Conservation (phyloP, 805 yeast genomes). For the Suhomyces kilbournensis region DNA sequence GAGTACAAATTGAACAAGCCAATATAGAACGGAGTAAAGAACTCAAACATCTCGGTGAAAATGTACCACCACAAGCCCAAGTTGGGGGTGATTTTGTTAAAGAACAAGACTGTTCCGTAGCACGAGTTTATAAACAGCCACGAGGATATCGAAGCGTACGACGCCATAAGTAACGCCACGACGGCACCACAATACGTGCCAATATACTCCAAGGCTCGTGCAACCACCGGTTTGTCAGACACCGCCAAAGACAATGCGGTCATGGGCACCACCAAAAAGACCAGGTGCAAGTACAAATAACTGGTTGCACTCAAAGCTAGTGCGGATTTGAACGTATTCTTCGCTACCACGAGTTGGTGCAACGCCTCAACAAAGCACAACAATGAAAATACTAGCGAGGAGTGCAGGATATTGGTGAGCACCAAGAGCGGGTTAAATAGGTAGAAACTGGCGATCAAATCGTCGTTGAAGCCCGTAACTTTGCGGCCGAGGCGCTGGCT, state of each 20-base stretch:
- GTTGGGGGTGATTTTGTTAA: constrained; percentile 79
- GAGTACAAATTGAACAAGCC: constrained; percentile 79
- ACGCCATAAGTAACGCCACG: constrained; percentile 21
- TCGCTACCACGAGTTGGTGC: constrained; percentile 42
- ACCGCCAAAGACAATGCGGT: constrained; percentile 31
- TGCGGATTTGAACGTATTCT: constrained; percentile 44
- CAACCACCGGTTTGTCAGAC: background rate
- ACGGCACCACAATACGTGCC: constrained; percentile 13
- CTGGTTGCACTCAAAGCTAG: constrained; percentile 58
- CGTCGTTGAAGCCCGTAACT: constrained; percentile 30
- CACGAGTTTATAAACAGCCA: constrained; percentile 26
- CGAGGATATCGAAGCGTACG: constrained; percentile 27
- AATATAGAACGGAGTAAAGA: constrained; percentile 77
- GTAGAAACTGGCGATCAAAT: constrained; percentile 59
- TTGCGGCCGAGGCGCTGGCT: constrained; percentile 9
- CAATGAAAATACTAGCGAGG: constrained; percentile 62
- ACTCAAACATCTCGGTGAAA: constrained; percentile 91
- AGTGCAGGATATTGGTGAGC: constrained; percentile 63
- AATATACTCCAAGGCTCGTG: constrained; percentile 11
- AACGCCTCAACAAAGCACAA: constrained; percentile 49
- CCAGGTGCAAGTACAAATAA: constrained; percentile 61
- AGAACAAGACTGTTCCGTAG: constrained; percentile 57
- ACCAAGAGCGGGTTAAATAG: constrained; percentile 79
- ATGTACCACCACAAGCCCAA: constrained; percentile 98
- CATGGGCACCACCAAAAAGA: constrained; percentile 61